A percentile compares a stretch with the other conserved stretches of the same genome.
These are phyloP conservation scores for Serendipita sp. DNA, from an alignment of 768 basidiomycete species.

Conservation along the genomic window DNA sequence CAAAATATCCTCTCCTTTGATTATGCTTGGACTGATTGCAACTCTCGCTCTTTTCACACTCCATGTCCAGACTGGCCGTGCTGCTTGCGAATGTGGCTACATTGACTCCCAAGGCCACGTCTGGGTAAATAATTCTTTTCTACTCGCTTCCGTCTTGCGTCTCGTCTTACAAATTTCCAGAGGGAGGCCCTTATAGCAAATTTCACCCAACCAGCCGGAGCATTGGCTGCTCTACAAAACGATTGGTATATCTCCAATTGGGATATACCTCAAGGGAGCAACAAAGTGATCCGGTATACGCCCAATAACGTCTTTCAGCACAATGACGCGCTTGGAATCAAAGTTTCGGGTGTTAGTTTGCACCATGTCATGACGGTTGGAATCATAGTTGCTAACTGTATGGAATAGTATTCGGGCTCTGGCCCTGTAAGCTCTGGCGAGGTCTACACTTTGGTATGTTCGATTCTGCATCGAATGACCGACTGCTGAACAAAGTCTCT, in stretches of 20 bases:
- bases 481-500: not conserved
- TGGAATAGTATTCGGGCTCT: slow-evolving; percentile 8
- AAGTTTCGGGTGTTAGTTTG: slow-evolving; percentile 8
- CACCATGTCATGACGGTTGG: not conserved
- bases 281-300: not conserved
- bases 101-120: slow-evolving; percentile 6
- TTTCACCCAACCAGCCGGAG: slow-evolving; percentile 8
- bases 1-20: too few species aligned
- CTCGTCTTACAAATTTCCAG: not conserved
- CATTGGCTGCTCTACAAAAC: slow-evolving; percentile 5
- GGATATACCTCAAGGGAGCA: not conserved
- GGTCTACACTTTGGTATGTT: slow-evolving; percentile 5
- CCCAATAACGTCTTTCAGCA: slow-evolving; percentile 1
- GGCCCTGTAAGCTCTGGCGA: slow-evolving; percentile 9
- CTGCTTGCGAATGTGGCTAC: slow-evolving; percentile 11
- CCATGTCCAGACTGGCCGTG: not conserved
- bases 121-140: slow-evolving; percentile 7
- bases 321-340: slow-evolving; percentile 10
- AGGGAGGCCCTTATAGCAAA: slow-evolving; percentile 9
- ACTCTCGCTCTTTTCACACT: not conserved
- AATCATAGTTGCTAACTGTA: not conserved
- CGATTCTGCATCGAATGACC: not conserved
- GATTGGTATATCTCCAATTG: not conserved
- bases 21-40: not conserved
- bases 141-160: not conserved